Base-by-base conservation (phyloP, 164 flowering plant genomes). In the Umbellularia californica region DNA sequence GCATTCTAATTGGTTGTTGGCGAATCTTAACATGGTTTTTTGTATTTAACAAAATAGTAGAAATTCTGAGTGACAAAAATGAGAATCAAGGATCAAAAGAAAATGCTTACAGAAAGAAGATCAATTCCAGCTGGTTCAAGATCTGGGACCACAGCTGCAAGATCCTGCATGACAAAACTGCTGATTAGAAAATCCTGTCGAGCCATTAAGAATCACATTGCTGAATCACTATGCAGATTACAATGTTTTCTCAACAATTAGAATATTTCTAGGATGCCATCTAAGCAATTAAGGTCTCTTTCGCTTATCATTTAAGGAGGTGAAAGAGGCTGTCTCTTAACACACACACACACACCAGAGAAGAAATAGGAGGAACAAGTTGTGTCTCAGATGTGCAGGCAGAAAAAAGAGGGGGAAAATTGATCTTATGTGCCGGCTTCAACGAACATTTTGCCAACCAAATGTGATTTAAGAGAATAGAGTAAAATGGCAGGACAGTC, bases 61-160 rank as follows among this genome's bases (percentile, higher is more conserved):
- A 30, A 30, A 30, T 30, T 30, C 35, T 30, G 35, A 30, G 35
- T 30, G 23, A 58, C 33, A 20, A 55, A 25, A n/a, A 20, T 20
- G 68, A 5, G 17, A 9, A 64, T n/a, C 19, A 63, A 63, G 11
- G 30, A 10, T 55, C 47, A 17, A 65, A 33, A 63, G 22, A 3
- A 14, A 9, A 52, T 75, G 85, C 97, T 90, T 85, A 95, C 98
- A 65, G 82, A 78, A 71, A 95, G 97, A 80, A 95, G 94, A 85
- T 95, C 98, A 75, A 93, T 58, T 58, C 97, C 98, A 71, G 91
- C 74, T 70, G 94, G 68, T 65, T 91, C 95, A 77, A 95, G 94
- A 84, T 81, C 85, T 69, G 97, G 90, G 64, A 90, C 97, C 51
- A 89, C 81, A 74, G 90, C 76, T 71, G 85, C 82, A 75, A 93